A percentile compares a stretch with the other conserved stretches of the same genome.
phyloP scores from a whole-genome alignment of 1,284 basidiomycete genomes.

The Irpex sp. region DNA sequence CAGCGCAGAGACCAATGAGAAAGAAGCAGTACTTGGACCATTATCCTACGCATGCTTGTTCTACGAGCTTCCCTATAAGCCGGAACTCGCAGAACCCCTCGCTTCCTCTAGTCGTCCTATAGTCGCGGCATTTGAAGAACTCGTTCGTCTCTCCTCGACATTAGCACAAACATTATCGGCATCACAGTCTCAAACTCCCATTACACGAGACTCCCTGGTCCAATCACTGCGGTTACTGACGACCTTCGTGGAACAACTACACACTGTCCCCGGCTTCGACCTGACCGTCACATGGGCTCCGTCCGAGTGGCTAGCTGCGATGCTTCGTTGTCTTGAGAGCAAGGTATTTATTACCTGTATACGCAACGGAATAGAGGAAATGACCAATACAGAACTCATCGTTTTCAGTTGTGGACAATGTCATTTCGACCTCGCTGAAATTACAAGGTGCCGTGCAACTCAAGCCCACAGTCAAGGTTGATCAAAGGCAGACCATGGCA shows the following conservation, averaged over 20 bases:
- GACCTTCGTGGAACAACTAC: conserved; percentile 43
- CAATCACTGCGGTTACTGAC: conserved; percentile 48
- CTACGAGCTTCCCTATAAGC: conserved; percentile 45
- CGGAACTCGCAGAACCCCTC: conserved; percentile 13
- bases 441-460: conserved; percentile 51
- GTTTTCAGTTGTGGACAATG: conserved; percentile 65
- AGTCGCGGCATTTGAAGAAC: conserved; percentile 50
- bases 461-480: conserved; percentile 50
- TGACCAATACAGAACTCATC: conserved; percentile 43
- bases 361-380: conserved; percentile 7
- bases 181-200: conserved; percentile 30
- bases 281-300: conserved; percentile 55
- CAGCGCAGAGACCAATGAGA: background rate
- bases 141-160: conserved; percentile 44
- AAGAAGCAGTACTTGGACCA: conserved; percentile 23
- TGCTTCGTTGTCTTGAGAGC: conserved; percentile 49
- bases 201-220: conserved; percentile 45
- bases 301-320: conserved; percentile 45
- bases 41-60: conserved; percentile 57
- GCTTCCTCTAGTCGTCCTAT: conserved; percentile 45
- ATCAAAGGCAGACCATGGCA: conserved; percentile 49
- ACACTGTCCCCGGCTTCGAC: conserved; percentile 23
- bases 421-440: conserved; percentile 56
- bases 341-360: conserved; percentile 38
- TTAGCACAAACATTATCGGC: conserved; percentile 29